Percentiles rank a stretch among this genome's conserved stretches.
Conservation (phyloP, 2,329 filamentous ascomycete species). For the Xylariaceae sp. region DNA sequence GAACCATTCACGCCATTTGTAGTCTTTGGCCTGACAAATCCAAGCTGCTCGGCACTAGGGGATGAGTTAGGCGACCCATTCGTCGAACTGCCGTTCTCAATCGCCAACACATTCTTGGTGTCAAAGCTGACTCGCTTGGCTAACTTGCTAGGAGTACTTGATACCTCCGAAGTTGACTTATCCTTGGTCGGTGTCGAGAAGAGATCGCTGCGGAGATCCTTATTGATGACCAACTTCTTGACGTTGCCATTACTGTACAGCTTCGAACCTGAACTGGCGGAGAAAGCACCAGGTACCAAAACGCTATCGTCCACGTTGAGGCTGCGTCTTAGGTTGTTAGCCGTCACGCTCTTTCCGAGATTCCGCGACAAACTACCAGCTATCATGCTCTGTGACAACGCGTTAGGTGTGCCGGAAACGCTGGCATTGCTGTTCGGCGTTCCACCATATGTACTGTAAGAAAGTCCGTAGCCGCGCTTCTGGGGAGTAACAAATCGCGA, state of each 20-base stretch:
- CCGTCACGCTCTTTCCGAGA: conserved; percentile 82
- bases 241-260: conserved; percentile 66
- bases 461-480: conserved; percentile 84
- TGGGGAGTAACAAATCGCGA: conserved; percentile 78
- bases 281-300: conserved; percentile 78
- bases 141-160: conserved; percentile 49
- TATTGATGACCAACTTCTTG: conserved; percentile 91
- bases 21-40: conserved; percentile 51
- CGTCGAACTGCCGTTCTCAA: conserved; percentile 39
- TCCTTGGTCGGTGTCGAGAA: conserved; percentile 58
- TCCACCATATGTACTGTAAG: conserved; percentile 78
- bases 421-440: conserved; percentile 69
- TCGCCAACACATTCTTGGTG: conserved; percentile 49
- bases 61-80: conserved; percentile 43
- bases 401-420: conserved; percentile 63
- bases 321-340: conserved; percentile 76
- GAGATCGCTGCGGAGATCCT: conserved; percentile 70
- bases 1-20: conserved; percentile 41
- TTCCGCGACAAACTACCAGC: conserved; percentile 63
- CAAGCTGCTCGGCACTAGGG: conserved; percentile 54
- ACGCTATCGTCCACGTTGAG: conserved; percentile 83
- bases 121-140: conserved; percentile 94
- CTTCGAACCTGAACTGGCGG: conserved; percentile 58
- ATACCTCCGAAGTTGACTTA: conserved; percentile 38
- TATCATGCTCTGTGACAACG: conserved; percentile 62